Percentiles rank a stretch among this genome's conserved stretches.
phyloP scores from a whole-genome alignment of 495 filamentous ascomycete species.

The Lepraria neglecta region DNA sequence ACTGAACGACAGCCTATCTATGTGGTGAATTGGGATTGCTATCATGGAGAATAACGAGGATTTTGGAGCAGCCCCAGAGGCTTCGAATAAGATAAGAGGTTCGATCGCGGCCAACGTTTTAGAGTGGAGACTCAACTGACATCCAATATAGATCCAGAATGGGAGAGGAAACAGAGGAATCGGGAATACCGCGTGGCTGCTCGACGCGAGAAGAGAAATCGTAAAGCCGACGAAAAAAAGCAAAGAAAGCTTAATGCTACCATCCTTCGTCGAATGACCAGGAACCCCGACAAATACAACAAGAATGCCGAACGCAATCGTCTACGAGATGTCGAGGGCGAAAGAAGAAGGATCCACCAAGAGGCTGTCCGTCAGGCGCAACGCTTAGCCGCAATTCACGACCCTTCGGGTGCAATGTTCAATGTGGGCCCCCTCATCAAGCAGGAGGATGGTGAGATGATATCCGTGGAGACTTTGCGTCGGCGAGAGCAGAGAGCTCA shows the following conservation, averaged over 20 bases:
- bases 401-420: conserved; percentile 33
- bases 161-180: conserved; percentile 33
- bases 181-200: conserved; percentile 33
- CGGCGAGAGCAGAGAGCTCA: conserved; percentile 21
- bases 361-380: conserved; percentile 33
- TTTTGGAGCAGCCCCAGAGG: background rate
- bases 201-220: conserved; percentile 35
- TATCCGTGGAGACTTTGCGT: conserved; percentile 23
- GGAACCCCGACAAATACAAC: conserved; percentile 35
- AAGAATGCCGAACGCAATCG: conserved; percentile 37
- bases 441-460: conserved; percentile 32
- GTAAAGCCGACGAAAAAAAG: conserved; percentile 37
- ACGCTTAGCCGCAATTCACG: conserved; percentile 31
- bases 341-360: conserved; percentile 30
- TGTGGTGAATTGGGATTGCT: no score
- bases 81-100: background rate
- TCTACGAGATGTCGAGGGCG: conserved; percentile 29
- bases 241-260: conserved; percentile 35
- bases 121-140: background rate
- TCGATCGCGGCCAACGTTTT: background rate
- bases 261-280: conserved; percentile 33
- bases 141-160: conserved; percentile 21
- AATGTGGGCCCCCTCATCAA: conserved; percentile 34
- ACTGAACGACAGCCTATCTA: no score
- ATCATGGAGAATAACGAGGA: background rate